Evolutionary conservation across 495 filamentous ascomycete genomes (phyloP).

Genomic region (Echria macrotheca): DNA sequence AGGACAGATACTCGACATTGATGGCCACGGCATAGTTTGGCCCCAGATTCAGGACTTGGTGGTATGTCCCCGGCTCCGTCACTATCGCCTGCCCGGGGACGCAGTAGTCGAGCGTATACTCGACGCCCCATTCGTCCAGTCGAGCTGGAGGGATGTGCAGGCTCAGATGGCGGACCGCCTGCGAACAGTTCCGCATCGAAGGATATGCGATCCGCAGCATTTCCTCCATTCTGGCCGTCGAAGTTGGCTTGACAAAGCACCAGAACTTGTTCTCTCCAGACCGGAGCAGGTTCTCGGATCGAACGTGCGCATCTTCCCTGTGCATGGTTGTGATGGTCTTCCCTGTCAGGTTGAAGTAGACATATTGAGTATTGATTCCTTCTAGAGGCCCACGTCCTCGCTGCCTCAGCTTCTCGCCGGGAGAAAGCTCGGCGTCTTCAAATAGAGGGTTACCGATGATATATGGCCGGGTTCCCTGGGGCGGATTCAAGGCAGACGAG

Average conservation of each 20-base stretch:
- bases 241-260: constrained; percentile 30
- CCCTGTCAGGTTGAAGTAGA: constrained; percentile 30
- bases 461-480: constrained; percentile 22
- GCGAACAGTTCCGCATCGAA: constrained; percentile 27
- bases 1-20: constrained; percentile 30
- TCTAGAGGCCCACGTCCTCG: constrained; percentile 24
- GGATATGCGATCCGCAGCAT: constrained; percentile 20
- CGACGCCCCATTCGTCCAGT: constrained; percentile 29
- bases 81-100: constrained; percentile 29
- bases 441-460: constrained; percentile 34
- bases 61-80: constrained; percentile 31
- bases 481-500: constrained; percentile 21
- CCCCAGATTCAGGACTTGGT: constrained; percentile 32
- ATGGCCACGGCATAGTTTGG: constrained; percentile 31
- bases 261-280: constrained; percentile 31
- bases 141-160: constrained; percentile 25
- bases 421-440: constrained; percentile 25
- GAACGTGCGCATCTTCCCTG: constrained; percentile 30
- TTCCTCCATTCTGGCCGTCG: constrained; percentile 20
- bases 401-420: constrained; percentile 26
- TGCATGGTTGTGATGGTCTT: constrained; percentile 33
- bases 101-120: constrained; percentile 32
- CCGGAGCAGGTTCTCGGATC: constrained; percentile 30
- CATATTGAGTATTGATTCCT: constrained; percentile 31
- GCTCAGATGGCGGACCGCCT: constrained; percentile 30